Base-by-base conservation (phyloP, 768 basidiomycete species). In the Termitomyces sp. region DNA sequence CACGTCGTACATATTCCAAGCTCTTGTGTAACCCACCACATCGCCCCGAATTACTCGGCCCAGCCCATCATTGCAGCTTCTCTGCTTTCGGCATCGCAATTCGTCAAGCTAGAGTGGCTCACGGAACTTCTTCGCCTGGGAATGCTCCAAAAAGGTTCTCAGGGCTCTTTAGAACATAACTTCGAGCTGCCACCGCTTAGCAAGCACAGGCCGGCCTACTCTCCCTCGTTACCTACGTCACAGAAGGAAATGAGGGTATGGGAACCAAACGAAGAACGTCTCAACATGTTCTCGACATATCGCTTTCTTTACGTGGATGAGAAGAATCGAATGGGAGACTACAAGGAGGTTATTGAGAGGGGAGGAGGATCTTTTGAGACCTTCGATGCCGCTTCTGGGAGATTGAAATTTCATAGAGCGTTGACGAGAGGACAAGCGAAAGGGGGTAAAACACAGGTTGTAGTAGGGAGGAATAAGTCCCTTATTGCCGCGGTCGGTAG, bases 91-190 rank as follows among this genome's bases (percentile, higher is more conserved):
- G 71, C 78, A 0, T 74, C 78, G 14, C 74, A 77, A 11, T 77
- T 90, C 46, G 87, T 86, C 32, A 88, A 75, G 55, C 73, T 77
- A 0, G 83, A 85, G 45, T 92, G 89, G 89, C 68, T 90, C 24
- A 66, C 68, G 7, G 83, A 89, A 53, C 63, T 88, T 30, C 56
- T 90, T 30, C 75, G 77, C 2, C 70, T 82, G 0, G 83, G 83
- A 8, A 67, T 61, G 17, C 60, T 72, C 11, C 66, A 71, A 4
- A 65, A 65, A 3, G 66, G 69, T 14, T 57, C 64, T 2, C 68
- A 63, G 43, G 68, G 70, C 0, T 64, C 73, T 1, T 69, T 88
- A 8, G 85, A 88, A 62, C 66, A 76, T 19, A 62, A 67, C 0
- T 88, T 82, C 43, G 48, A 47, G 7, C 73, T 85, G 1, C 87